phyloP scores from a whole-genome alignment of 1,139 yeast genomes.

The Debaryomycetaceae sp. region DNA sequence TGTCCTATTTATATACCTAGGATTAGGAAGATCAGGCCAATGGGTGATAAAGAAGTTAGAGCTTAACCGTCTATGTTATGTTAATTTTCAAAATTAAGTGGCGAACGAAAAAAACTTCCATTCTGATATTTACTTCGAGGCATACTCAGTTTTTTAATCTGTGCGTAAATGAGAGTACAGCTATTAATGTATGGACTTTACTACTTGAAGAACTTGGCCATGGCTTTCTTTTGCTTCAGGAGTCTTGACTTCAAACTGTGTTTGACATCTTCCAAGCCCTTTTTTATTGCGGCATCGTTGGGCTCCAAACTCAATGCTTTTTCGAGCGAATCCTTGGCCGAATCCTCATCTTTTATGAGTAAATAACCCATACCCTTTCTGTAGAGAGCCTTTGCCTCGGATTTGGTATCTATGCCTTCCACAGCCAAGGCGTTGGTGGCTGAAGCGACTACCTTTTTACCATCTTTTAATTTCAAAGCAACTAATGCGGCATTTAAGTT shows the following conservation, averaged over 20 bases:
- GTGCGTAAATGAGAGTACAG: conserved; percentile 5
- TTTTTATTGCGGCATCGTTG: conserved; percentile 67
- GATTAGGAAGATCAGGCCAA: conserved; percentile 2
- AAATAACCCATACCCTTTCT: conserved; percentile 79
- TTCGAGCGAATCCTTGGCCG: conserved; percentile 64
- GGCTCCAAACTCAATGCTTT: conserved; percentile 68
- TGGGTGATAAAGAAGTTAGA: conserved; percentile 4
- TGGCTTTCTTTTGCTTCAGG: conserved; percentile 78
- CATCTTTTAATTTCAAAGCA: conserved; percentile 61
- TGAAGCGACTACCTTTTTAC: conserved; percentile 53
- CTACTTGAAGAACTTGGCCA: conserved; percentile 68
- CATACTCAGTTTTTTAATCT: not conserved
- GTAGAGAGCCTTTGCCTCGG: conserved; percentile 79
- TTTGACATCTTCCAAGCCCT: conserved; percentile 65
- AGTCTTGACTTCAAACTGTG: conserved; percentile 48
- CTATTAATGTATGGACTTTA: not conserved
- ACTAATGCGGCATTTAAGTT: conserved; percentile 73
- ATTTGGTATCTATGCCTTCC: conserved; percentile 59
- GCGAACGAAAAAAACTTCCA: conserved; percentile 8
- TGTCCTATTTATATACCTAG: conserved; percentile 4
- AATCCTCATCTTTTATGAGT: conserved; percentile 63
- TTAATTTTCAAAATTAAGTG: conserved; percentile 7
- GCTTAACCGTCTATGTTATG: conserved; percentile 1
- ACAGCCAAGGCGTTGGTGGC: conserved; percentile 66
- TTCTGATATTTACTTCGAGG: conserved; percentile 4